Percentiles rank a stretch among this genome's conserved stretches.
phyloP scores from a whole-genome alignment of 2,329 filamentous ascomycete species.

The Exophiala spinifera region DNA sequence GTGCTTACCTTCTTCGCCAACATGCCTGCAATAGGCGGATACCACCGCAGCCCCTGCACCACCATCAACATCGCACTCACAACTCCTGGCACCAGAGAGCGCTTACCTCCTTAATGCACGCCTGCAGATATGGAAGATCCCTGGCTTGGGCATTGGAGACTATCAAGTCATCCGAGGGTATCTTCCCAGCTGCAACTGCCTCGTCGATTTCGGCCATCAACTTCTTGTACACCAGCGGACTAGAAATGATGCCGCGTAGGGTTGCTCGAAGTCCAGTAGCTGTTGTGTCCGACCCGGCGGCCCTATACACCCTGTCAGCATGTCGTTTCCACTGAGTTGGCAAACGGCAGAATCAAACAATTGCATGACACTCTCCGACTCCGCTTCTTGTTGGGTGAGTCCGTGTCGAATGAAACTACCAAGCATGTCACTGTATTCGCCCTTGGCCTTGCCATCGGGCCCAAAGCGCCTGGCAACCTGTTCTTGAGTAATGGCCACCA shows the following conservation, averaged over 20 bases:
- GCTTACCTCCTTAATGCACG: conserved; percentile 46
- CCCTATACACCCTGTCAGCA: not conserved
- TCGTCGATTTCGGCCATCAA: conserved; percentile 19
- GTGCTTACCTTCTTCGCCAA: conserved; percentile 32
- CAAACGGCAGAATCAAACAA: conserved; percentile 3
- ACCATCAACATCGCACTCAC: not conserved
- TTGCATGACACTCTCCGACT: conserved; percentile 18
- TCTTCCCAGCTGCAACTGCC: conserved; percentile 2
- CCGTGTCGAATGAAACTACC: conserved; percentile 22
- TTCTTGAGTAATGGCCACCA: conserved; percentile 11
- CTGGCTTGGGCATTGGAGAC: conserved; percentile 34
- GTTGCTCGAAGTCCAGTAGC: conserved; percentile 22
- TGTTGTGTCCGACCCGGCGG: conserved; percentile 23
- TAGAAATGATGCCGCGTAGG: conserved; percentile 16
- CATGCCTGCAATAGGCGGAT: conserved; percentile 43
- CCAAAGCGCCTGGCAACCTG: conserved; percentile 19
- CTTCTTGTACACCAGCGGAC: conserved; percentile 15
- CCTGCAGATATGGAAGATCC: conserved; percentile 48
- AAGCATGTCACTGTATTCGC: conserved; percentile 19
- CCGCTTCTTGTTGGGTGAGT: conserved; percentile 15
- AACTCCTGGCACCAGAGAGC: not conserved
- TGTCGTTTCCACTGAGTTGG: too few species aligned
- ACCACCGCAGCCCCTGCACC: conserved; percentile 42
- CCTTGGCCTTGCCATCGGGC: conserved; percentile 6
- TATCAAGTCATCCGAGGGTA: conserved; percentile 4